A percentile compares a stretch with the other conserved stretches of the same genome.
Evolutionary conservation across 2,329 filamentous ascomycete genomes (phyloP).

Genomic region (Clarireedia homoeocarpa): DNA sequence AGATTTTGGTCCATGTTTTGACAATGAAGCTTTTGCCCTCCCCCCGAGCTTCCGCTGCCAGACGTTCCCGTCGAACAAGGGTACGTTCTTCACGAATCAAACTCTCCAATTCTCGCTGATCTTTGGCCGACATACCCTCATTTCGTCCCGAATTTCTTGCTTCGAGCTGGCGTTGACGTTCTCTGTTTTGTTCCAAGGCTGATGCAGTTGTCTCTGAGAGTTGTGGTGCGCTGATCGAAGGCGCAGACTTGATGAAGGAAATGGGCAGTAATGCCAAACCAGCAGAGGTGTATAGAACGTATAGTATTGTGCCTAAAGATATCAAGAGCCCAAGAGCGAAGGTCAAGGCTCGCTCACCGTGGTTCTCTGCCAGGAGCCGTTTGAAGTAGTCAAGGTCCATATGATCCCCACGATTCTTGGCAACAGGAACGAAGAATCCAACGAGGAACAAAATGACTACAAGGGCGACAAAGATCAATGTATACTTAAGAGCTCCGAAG

Average conservation of each 20-base stretch:
- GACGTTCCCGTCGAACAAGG: conserved; percentile 76
- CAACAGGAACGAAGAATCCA: conserved; percentile 87
- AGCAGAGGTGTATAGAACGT: conserved; percentile 79
- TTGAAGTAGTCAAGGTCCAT: conserved; percentile 90
- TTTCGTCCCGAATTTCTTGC: conserved; percentile 71
- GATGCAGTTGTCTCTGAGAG: conserved; percentile 69
- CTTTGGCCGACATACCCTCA: conserved; percentile 71
- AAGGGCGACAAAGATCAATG: conserved; percentile 72
- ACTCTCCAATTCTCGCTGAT: conserved; percentile 79
- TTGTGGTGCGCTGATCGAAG: conserved; percentile 74
- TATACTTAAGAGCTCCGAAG: conserved; percentile 85
- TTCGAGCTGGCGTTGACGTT: conserved; percentile 87
- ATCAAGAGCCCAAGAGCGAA: conserved; percentile 87
- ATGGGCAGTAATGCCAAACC: conserved; percentile 85
- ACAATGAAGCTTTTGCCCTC: conserved; percentile 70
- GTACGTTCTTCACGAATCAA: conserved; percentile 88
- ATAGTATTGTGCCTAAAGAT: conserved; percentile 77
- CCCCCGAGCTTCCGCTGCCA: conserved; percentile 75
- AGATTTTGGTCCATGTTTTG: conserved; percentile 69
- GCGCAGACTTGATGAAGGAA: conserved; percentile 85
- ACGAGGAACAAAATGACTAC: conserved; percentile 79
- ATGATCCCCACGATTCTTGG: conserved; percentile 58
- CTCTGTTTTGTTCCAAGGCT: conserved; percentile 78
- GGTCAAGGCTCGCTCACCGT: conserved; percentile 84
- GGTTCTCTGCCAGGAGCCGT: conserved; percentile 72